phyloP scores from a whole-genome alignment of 179 eudicot genomes.

The Amaranthus tricolor region DNA sequence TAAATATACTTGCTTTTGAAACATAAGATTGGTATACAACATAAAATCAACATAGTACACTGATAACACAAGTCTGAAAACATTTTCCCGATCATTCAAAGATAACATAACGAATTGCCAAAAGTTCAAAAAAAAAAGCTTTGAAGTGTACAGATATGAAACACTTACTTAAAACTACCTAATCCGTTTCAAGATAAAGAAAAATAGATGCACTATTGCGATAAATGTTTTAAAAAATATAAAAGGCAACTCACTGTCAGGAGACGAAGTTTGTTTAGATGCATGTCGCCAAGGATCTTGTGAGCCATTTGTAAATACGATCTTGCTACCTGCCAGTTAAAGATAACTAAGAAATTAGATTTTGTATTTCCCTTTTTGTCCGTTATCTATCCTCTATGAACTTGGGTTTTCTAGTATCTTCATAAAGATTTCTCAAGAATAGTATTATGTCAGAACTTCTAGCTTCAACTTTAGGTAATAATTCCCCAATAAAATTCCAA shows the following conservation, averaged over 20 bases:
- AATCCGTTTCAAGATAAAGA: not conserved
- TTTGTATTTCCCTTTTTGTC: not conserved
- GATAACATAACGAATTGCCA: too few relatives aligned
- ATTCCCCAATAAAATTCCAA: not conserved
- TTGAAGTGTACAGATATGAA: not conserved
- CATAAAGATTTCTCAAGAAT: not conserved
- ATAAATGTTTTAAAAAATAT: too few relatives aligned
- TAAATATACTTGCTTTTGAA: not conserved
- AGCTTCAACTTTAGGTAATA: not conserved
- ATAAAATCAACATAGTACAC: too few relatives aligned
- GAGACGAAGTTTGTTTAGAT: constrained; percentile 82
- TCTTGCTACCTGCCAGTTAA: constrained; percentile 71
- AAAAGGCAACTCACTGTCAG: constrained; percentile 51
- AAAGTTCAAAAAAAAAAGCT: not conserved
- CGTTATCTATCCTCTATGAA: not conserved
- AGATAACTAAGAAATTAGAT: constrained; percentile 1
- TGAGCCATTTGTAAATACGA: constrained; percentile 94
- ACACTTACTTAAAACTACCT: not conserved
- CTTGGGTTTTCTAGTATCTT: not conserved
- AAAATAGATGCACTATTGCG: not conserved
- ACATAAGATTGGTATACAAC: not conserved
- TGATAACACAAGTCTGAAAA: not conserved
- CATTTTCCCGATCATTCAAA: not conserved
- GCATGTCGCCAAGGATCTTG: constrained; percentile 99
- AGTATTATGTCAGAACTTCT: constrained; percentile 5